These are phyloP conservation scores for Dioszegia hungarica DNA, from an alignment of 768 basidiomycete genomes.

Conservation along the genomic window DNA sequence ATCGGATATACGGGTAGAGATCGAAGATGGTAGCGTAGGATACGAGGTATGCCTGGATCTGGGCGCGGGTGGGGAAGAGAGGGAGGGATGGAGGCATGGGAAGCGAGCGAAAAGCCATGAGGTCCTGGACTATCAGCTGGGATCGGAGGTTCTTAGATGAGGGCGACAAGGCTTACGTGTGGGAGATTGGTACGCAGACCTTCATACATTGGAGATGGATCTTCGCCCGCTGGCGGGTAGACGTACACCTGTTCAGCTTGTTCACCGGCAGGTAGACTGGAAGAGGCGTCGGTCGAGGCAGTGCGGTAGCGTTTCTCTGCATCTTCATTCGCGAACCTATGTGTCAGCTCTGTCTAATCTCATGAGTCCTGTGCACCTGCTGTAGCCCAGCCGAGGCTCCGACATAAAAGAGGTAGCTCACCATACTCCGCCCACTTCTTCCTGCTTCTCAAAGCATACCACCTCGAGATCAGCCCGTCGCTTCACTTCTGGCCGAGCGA, in stretches of 20 bases:
- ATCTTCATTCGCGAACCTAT: constrained; percentile 11
- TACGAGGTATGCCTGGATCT: constrained; percentile 61
- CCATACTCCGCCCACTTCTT: constrained; percentile 44
- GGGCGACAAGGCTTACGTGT: constrained; percentile 19
- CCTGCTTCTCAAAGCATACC: constrained; percentile 31
- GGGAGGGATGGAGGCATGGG: constrained; percentile 14
- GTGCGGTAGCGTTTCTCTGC: not conserved
- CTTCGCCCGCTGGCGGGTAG: constrained; percentile 18
- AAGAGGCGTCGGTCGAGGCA: not conserved
- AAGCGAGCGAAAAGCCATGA: constrained; percentile 38
- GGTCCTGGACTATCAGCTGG: constrained; percentile 22
- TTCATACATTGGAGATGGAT: constrained; percentile 44
- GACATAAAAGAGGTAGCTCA: constrained; percentile 16
- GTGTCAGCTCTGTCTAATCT: not conserved
- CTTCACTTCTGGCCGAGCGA: constrained; percentile 12
- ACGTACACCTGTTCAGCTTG: constrained; percentile 18
- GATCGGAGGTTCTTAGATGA: not conserved
- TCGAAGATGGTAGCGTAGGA: constrained; percentile 62
- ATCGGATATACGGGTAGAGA: constrained; percentile 60
- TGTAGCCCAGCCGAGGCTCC: too few relatives aligned
- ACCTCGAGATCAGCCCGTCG: constrained; percentile 21
- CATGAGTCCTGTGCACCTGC: too few relatives aligned
- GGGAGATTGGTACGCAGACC: constrained; percentile 44
- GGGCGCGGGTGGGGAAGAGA: constrained; percentile 47
- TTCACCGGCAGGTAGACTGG: not conserved